These are phyloP conservation scores for Vanrija sp. DNA, from an alignment of 1,284 basidiomycete genomes.

Conservation along the genomic window DNA sequence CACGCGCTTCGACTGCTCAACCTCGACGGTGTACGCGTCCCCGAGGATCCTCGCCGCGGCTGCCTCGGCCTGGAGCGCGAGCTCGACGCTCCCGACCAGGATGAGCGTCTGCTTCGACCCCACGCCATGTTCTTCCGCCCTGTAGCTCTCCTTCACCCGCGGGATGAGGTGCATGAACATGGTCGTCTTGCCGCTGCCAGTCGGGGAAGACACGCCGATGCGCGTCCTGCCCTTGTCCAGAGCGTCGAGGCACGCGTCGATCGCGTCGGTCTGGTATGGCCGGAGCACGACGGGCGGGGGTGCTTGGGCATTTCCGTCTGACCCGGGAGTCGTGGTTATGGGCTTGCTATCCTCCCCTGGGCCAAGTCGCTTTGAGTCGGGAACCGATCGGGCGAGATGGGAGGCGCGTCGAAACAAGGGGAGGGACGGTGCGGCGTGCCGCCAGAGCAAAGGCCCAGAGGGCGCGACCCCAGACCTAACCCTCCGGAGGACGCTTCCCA, in stretches of 20 bases:
- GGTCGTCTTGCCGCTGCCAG: slow-evolving; percentile 89
- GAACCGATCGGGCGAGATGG: no score
- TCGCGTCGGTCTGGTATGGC: slow-evolving; percentile 85
- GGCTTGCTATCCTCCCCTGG: no score
- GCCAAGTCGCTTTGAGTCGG: no score
- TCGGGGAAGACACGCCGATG: slow-evolving; percentile 88
- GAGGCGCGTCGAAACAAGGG: no score
- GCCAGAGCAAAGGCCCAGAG: no score
- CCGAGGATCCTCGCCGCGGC: slow-evolving; percentile 69
- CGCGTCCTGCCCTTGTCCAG: slow-evolving; percentile 62
- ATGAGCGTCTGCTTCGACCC: slow-evolving; percentile 26
- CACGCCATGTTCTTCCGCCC: background rate
- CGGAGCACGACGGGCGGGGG: slow-evolving; percentile 53
- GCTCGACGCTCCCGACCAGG: slow-evolving; percentile 56
- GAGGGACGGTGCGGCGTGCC: no score
- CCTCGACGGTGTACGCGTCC: slow-evolving; percentile 68
- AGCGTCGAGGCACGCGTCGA: slow-evolving; percentile 72
- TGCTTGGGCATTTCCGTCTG: background rate
- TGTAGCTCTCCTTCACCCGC: slow-evolving; percentile 8
- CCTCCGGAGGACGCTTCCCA: no score
- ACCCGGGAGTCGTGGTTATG: no score
- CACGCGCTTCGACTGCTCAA: slow-evolving; percentile 77
- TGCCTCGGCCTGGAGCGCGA: slow-evolving; percentile 79
- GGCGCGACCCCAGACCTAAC: no score
- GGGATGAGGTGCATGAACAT: slow-evolving; percentile 79